These are phyloP conservation scores for Tetraselmis chui DNA, from an alignment of 139 green algal species.

Conservation along the genomic window DNA sequence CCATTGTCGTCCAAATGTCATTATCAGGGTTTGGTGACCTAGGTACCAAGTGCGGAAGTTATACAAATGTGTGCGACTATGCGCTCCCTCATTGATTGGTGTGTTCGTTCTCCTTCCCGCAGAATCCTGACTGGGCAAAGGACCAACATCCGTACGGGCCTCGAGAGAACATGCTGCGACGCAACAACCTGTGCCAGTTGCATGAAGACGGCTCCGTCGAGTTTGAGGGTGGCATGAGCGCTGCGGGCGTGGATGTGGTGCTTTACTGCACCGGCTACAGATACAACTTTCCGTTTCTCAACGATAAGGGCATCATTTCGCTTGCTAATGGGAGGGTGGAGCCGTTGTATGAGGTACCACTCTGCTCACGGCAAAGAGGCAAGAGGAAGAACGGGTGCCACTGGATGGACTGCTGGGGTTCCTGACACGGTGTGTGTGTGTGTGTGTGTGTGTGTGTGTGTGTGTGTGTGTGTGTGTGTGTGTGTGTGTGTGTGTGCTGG, in stretches of 20 bases:
- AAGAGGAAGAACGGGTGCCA: no score
- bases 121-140: slow-evolving; percentile 6
- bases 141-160: slow-evolving; percentile 15
- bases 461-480: no score
- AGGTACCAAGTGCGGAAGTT: no score
- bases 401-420: no score
- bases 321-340: slow-evolving; percentile 22
- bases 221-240: slow-evolving; percentile 35
- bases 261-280: slow-evolving; percentile 69
- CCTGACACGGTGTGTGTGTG: no score
- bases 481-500: no score
- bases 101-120: no score
- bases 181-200: slow-evolving; percentile 15
- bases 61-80: no score
- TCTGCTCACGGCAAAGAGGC: slow-evolving; percentile 30
- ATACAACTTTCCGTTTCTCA: slow-evolving; percentile 66
- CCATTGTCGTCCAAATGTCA: no score
- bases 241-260: slow-evolving; percentile 40
- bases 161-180: slow-evolving; percentile 22
- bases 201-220: slow-evolving; percentile 15
- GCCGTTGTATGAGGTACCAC: slow-evolving; percentile 44
- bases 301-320: slow-evolving; percentile 6
- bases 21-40: no score
- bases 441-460: no score
- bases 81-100: no score